phyloP scores from a whole-genome alignment of 495 filamentous ascomycete genomes.

The Neurospora sp. region DNA sequence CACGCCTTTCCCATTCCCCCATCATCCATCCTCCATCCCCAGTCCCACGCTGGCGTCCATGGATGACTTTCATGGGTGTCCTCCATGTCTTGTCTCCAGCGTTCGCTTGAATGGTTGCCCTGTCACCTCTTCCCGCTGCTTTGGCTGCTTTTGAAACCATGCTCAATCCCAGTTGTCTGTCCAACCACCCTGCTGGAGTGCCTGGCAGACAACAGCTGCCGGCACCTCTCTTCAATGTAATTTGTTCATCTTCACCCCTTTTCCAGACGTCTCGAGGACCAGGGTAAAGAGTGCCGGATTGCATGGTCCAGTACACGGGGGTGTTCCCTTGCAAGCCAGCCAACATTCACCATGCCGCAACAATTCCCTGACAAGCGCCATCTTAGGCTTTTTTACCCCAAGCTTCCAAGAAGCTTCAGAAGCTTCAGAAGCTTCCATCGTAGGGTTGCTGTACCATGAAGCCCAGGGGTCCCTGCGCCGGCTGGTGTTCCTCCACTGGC shows the following conservation, averaged over 20 bases:
- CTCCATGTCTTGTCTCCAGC: slow-evolving; percentile 15
- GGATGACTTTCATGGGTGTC: slow-evolving; percentile 12
- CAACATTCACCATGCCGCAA: neutral
- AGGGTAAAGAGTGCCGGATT: slow-evolving; percentile 9
- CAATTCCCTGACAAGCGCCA: neutral
- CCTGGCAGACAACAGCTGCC: neutral
- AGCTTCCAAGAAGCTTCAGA: neutral
- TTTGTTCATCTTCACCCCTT: neutral
- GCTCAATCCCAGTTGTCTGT: slow-evolving; percentile 13
- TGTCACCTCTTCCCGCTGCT: slow-evolving; percentile 18
- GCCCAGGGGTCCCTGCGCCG: neutral
- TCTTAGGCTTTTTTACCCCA: neutral
- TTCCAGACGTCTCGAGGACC: slow-evolving; percentile 5
- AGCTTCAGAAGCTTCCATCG: neutral
- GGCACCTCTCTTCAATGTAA: neutral
- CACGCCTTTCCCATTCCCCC: slow-evolving; percentile 5
- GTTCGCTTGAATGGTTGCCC: slow-evolving; percentile 11
- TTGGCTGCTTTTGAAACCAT: slow-evolving; percentile 13
- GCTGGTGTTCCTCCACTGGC: neutral
- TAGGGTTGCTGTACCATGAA: neutral
- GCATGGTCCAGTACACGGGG: slow-evolving; percentile 16
- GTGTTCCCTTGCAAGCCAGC: neutral
- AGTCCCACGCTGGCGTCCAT: slow-evolving; percentile 8
- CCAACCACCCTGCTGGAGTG: slow-evolving; percentile 10
- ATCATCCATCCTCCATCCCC: slow-evolving; percentile 1